These are phyloP conservation scores for Cladorrhinum sp. DNA, from an alignment of 2,329 filamentous ascomycete genomes.

Conservation along the genomic window DNA sequence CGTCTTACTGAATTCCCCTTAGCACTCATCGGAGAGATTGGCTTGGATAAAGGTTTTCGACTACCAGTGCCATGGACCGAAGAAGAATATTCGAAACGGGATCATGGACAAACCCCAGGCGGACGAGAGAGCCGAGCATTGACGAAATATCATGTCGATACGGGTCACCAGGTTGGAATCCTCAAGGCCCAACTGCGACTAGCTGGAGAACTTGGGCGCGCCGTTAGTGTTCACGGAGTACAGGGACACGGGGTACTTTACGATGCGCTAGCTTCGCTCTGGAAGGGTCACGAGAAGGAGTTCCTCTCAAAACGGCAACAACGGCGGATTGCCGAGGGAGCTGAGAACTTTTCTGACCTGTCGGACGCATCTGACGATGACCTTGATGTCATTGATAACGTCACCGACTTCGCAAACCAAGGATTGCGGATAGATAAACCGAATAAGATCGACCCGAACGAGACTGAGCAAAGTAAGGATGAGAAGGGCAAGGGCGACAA, in stretches of 20 bases:
- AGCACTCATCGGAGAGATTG: constrained; percentile 74
- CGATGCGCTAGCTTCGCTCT: constrained; percentile 61
- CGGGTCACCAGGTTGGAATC: constrained; percentile 66
- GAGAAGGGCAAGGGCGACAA: constrained; percentile 27
- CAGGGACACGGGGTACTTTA: constrained; percentile 71
- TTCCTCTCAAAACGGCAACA: constrained; percentile 59
- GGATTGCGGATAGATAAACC: too few relatives aligned
- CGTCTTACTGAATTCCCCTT: constrained; percentile 56
- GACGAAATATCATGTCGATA: constrained; percentile 64
- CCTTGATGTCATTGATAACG: neutral
- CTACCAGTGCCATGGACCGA: constrained; percentile 60
- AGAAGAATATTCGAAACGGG: constrained; percentile 37
- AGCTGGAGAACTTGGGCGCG: constrained; percentile 63
- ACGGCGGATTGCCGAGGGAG: constrained; percentile 45
- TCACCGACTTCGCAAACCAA: too few relatives aligned
- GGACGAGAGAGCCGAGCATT: constrained; percentile 67
- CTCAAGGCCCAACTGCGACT: constrained; percentile 67
- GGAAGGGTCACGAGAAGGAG: constrained; percentile 67
- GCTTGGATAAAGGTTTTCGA: constrained; percentile 73
- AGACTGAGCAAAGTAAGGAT: too few relatives aligned
- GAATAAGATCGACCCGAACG: too few relatives aligned
- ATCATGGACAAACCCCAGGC: constrained; percentile 60
- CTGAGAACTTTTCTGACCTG: constrained; percentile 43
- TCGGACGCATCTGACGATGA: constrained; percentile 30
- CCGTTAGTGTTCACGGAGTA: constrained; percentile 70